Base-by-base conservation (phyloP, 2,329 filamentous ascomycete species). In the Exophiala bonariae region DNA sequence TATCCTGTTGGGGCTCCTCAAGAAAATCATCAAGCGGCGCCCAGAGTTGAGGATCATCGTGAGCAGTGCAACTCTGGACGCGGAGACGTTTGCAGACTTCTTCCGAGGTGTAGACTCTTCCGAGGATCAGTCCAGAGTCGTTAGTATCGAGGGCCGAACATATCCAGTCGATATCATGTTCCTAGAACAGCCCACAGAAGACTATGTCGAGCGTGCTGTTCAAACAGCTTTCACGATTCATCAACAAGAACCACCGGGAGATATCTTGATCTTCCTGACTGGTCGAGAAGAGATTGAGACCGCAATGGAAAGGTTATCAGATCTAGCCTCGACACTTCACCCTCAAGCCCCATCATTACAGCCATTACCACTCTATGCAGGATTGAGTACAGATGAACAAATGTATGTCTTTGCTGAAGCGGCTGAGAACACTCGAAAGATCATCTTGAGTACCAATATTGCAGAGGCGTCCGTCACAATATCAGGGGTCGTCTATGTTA, bases 401-500 rank as follows among this genome's bases (percentile, higher is more conserved):
- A 92, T 96, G 82, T 91, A 91, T 56, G 86, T 97, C 32, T 97
- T 97, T 63, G 89, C 96, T 59, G 83, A 86, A 44, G 75, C 90
- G 2, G 83, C 88, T 0, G 83, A 88, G 51, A 85, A 91, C 49
- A 91, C 85, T 1, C 81, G 93, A 33, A 97, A 97, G 64, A 87
- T 96, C 31, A 87, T 99, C 28, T 85, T 96, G 56, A 86, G 89
- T 3, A 97, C 93, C 49, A 97, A 97, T 64, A 96, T 97, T 55
- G 90, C 93, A 10, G 93, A 99, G 72, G 92, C 93, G 3, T 96
- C 89, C 2, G 86, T 99, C 34, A 97, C 93, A 13, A 95, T 97
- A 46, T 85, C 93, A 43, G 90, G 89, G 2, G 91, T 97, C 50
- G 84, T 90, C 44, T 95, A 89, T 61, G 92, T 99, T 4, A 74